Base-by-base conservation (phyloP, 306 rosid species). In the Hippophae tibetana region DNA sequence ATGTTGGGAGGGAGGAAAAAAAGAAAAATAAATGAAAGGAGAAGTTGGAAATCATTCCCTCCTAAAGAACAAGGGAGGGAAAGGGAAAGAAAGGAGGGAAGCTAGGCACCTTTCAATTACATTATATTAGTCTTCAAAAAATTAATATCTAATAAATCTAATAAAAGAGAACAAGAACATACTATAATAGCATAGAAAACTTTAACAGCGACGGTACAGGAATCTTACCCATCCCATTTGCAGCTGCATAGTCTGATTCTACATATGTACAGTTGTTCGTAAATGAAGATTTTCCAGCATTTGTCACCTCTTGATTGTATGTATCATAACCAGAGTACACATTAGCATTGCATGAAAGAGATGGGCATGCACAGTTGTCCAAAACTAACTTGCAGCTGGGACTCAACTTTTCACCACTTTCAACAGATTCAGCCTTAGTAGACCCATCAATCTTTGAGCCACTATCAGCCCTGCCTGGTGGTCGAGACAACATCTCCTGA, bases 391-490 rank as follows among this genome's bases (percentile, higher is more conserved):
- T 93, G 83, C 86, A 68, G 61, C 85, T 69, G 67, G 69, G 86
- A 79, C 99, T 72, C 43, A 79, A 84, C 77, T 93, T 93, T 79
- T 86, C 94, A 53, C 95, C 94, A 72, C 99, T 93, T 81, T 86
- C 99, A 72, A 81, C 94, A 58, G 99, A 93, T 67, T 93, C 99
- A 56, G 92, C 95, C 81, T 93, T 88, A 9, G 99, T 73, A 65
- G 90, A 86, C 58, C 95, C 89, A 74, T 84, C 94, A 72, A 93
- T 74, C 77, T 93, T 93, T 46, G 99, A 93, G 61, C 97, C 96
- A 60, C 99, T 93, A 69, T 93, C 99, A 44, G 89, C 77, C 80
- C 99, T 82, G 68, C 89, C 99, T n/a, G 82, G 73, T 31, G 97
- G 79, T 56, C 72, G 88, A 73, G 89, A 89, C 73, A 89, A 66